Percentiles rank a stretch among this genome's conserved stretches.
Conservation (phyloP, 202 grass and related monocot species). For the Zizania palustris region DNA sequence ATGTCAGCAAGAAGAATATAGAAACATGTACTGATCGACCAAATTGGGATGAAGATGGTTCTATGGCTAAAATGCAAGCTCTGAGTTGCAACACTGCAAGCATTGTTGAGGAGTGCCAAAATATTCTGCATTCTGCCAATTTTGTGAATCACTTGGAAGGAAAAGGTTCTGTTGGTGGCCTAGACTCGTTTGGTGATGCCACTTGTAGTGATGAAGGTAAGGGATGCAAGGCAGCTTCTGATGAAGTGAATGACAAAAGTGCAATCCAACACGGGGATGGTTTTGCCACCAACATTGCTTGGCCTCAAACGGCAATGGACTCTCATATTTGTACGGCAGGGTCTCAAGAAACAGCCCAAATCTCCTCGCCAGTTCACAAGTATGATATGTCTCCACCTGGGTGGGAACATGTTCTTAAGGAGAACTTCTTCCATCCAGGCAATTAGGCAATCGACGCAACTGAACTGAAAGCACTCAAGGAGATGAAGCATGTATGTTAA, state of each 20-base stretch:
- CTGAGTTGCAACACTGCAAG: constrained; percentile 11
- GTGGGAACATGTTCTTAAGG: constrained; percentile 58
- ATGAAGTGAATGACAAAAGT: constrained; percentile 31
- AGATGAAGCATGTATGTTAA: background rate
- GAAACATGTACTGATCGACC: background rate
- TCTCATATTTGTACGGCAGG: constrained; percentile 14
- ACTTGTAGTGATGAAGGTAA: constrained; percentile 16
- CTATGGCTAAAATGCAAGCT: constrained; percentile 36
- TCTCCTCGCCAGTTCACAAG: constrained; percentile 20
- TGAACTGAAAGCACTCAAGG: background rate
- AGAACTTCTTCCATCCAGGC: constrained; percentile 51
- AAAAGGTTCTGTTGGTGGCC: background rate
- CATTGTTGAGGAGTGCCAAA: constrained; percentile 8
- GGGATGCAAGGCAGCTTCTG: constrained; percentile 23
- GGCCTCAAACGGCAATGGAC: constrained; percentile 1
- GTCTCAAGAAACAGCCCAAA: background rate
- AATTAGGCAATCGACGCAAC: constrained; percentile 25
- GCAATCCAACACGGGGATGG: background rate
- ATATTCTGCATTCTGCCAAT: constrained; percentile 29
- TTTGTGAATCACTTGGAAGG: background rate
- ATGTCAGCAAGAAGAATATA: constrained; percentile 10
- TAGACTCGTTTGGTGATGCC: constrained; percentile 23
- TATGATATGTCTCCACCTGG: constrained; percentile 22
- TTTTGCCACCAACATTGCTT: background rate
- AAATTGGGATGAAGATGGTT: constrained; percentile 34